Evolutionary conservation across 1,139 yeast genomes (phyloP), one percentile per base, ranked within the genome.

Genomic region (Candida pseudoviswanathii): DNA sequence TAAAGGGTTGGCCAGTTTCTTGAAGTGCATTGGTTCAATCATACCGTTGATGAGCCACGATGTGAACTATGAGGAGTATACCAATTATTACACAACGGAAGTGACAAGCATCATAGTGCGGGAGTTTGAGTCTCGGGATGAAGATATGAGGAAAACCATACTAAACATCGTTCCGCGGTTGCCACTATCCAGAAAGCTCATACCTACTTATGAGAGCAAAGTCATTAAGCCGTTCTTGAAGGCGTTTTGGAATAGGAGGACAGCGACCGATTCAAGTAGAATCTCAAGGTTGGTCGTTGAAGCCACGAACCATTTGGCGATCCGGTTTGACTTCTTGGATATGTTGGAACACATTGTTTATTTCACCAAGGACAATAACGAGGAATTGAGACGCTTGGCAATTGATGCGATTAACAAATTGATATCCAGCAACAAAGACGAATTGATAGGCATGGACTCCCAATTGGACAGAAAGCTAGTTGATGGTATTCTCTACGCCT

Each of bases 111-210:
- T 90, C 21, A 71, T 91, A 9, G 64, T 84, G 2, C 74, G 95
- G 49, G 96, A 92, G 63, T 89, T 90, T 59, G 67, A 75, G 37
- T 81, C 96, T 0, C 92, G 96, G 0, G 97, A 91, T 61, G 96
- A 89, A 54, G 97, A 92, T 49, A 88, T 94, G 95, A 84, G 83
- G 59, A 81, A 81, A 54, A 81, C 94, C 0, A 86, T 92, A 3
- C 67, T 94, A 47, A 71, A 61, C 39, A 68, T 74, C 8, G 53
- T 75, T 42, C 57, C 57, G 5, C 58, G 57, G 11, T 60, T 75
- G 41, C 80, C 80, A 1, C 55, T 75, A 16, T 59, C 70, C 5
- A 58, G 60, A 24, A 61, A 63, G 30, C 53, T 73, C 5, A 58
- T 72, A 5, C 62, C 60, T 16, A 62, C 69, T 31, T 73, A 68